Evolutionary conservation across 2,329 filamentous ascomycete genomes (phyloP).

Genomic region (Aspergillus versicolor): DNA sequence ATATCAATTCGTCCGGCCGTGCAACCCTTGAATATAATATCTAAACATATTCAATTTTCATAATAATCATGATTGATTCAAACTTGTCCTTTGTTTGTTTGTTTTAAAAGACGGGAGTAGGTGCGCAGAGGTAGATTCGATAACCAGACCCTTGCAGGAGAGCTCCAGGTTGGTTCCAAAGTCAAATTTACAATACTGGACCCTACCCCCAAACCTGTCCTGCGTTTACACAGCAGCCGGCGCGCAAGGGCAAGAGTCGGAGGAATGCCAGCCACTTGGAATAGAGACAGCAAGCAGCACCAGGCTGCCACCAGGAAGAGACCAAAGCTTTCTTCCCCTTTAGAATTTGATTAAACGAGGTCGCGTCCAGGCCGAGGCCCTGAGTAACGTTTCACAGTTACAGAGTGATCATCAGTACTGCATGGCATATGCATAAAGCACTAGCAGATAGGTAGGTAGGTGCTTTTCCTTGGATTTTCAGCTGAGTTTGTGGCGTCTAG

Average conservation of each 20-base stretch:
- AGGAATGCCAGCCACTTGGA: not conserved
- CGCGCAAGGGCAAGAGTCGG: not conserved
- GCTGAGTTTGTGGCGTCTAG: not conserved
- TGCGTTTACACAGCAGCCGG: not conserved
- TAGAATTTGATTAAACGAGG: not conserved
- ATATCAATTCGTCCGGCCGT: constrained; percentile 7
- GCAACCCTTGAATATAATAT: constrained; percentile 19
- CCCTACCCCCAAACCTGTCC: not conserved
- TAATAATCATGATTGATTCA: constrained; percentile 5
- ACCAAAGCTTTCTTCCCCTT: not conserved
- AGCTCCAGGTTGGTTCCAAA: not conserved
- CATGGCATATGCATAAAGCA: not conserved
- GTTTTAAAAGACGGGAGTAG: not conserved
- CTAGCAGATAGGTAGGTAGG: not conserved
- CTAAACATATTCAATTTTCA: constrained; percentile 8
- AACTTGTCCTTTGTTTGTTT: not conserved
- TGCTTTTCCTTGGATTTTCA: not conserved
- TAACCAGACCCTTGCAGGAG: constrained; percentile 4
- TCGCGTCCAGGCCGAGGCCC: not conserved
- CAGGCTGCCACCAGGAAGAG: not conserved
- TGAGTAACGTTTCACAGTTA: not conserved
- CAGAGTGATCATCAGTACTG: not conserved
- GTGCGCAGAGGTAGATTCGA: not conserved
- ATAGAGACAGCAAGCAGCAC: not conserved
- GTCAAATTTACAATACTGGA: not conserved